Evolutionary conservation across 306 rosid species (phyloP), one percentile per base, ranked within the genome.

Genomic region (Neltuma alba): DNA sequence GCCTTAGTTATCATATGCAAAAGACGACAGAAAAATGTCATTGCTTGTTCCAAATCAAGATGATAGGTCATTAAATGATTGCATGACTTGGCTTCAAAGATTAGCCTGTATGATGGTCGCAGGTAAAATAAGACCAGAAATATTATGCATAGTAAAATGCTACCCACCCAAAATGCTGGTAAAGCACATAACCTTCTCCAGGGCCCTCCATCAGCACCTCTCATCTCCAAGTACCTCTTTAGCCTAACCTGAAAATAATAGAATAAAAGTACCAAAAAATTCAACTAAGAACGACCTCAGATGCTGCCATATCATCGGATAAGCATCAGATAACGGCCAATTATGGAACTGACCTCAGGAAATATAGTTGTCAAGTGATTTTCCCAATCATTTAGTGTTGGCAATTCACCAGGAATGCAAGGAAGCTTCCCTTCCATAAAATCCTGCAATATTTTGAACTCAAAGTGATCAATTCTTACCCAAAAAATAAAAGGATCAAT

Each of bases 201-300:
- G 72, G 99, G 99, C 14, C 99, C 99, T 82, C 97, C 99, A 84
- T 96, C 99, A 83, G 98, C 94, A 27, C 98, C 98, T 88, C 99
- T 90, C 99, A 96, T 96, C 88, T 96, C 99, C 89, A 96, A 82
- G 85, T 96, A 96, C 81, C 99, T 89, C 93, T 96, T 96, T 83
- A 96, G 85, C 86, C 99, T 91, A 73, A 96, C 98, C 99, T 93
- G 92, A 80, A 86, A 44, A 79, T 23, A 81, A 76, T 67, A 41
- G 8, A 37, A 68, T 13, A 11, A 68, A 20, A 78, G 25, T 70
- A 78, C 20, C 61, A 71, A 82, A 20, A 60, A 27, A 7, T 52
- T n/a, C 7, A 30, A 31, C 50, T 33, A 33, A 75, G 70, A 72
- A 34, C 30, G 74, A 57, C 76, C 42, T 6, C 45, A 76, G 77